phyloP scores from a whole-genome alignment of 495 filamentous ascomycete species.

The Penicillium canariense region DNA sequence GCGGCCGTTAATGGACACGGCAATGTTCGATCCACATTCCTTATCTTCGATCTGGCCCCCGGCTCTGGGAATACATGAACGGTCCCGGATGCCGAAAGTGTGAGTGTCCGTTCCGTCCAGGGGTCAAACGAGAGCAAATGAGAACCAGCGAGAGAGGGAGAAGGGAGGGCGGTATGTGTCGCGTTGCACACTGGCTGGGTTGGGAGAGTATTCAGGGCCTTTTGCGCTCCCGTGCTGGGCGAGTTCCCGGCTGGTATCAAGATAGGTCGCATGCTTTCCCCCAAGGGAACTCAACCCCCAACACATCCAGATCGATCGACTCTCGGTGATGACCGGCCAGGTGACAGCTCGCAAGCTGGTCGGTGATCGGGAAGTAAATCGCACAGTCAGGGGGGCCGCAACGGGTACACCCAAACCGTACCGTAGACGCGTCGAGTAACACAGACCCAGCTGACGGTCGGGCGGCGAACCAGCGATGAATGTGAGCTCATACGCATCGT shows the following conservation, averaged over 20 bases:
- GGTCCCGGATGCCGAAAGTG: not conserved
- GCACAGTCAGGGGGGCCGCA: not conserved
- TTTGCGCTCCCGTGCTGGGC: too few species aligned
- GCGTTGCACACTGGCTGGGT: not conserved
- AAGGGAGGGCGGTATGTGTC: not conserved
- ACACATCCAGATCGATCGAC: constrained; percentile 16
- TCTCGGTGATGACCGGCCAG: constrained; percentile 13
- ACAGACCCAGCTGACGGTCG: not conserved
- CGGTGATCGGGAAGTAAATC: constrained; percentile 9
- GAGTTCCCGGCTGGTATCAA: too few species aligned
- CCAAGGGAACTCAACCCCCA: too few species aligned
- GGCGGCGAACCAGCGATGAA: not conserved
- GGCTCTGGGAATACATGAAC: constrained; percentile 3
- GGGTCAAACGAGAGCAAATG: not conserved
- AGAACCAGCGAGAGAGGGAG: not conserved
- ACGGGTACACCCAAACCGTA: not conserved
- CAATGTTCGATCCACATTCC: constrained; percentile 4
- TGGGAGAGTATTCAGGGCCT: not conserved
- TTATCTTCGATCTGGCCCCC: constrained; percentile 4
- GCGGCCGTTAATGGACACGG: not conserved
- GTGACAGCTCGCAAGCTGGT: not conserved
- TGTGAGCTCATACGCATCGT: too few species aligned
- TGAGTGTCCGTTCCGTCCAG: not conserved
- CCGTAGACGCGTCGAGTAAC: constrained; percentile 1
- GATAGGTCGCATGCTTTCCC: too few species aligned